Conservation (phyloP, 495 filamentous ascomycete species). For the Astrothelium macrocarpum region DNA sequence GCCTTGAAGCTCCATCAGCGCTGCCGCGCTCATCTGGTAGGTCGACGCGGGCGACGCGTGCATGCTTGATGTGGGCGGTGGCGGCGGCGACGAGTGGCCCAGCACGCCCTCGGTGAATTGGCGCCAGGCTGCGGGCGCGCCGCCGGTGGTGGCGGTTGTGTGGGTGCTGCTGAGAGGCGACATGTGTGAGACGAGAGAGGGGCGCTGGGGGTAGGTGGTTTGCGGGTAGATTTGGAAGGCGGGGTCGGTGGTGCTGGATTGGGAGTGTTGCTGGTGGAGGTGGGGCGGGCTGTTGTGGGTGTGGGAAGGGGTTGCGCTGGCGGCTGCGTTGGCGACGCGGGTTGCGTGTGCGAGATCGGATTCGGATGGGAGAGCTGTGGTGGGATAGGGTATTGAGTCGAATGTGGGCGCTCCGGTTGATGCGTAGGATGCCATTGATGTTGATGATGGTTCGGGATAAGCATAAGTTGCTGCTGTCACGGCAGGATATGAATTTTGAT, state of each 20-base stretch:
- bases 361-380: slow-evolving; percentile 2
- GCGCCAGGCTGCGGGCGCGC: slow-evolving; percentile 2
- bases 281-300: not conserved
- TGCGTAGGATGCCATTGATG: slow-evolving; percentile 1
- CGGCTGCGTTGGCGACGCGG: slow-evolving; percentile 1
- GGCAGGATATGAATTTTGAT: not conserved
- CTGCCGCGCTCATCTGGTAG: not conserved
- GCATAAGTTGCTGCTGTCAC: not conserved
- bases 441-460: slow-evolving; percentile 7
- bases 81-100: not conserved
- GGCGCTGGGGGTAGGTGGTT: not conserved
- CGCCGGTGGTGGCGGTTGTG: not conserved
- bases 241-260: not conserved
- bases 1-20: not conserved
- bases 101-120: slow-evolving; percentile 1
- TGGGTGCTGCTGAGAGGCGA: not conserved
- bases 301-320: not conserved
- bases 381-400: not conserved
- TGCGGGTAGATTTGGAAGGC: not conserved
- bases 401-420: not conserved
- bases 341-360: slow-evolving; percentile 3
- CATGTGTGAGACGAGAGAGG: not conserved
- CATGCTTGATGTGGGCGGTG: not conserved
- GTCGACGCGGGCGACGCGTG: not conserved
- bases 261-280: not conserved